Evolutionary conservation across 2,329 filamentous ascomycete species (phyloP), one percentile per base, ranked within the genome.

Genomic region (Ilyonectria mors-panacis): DNA sequence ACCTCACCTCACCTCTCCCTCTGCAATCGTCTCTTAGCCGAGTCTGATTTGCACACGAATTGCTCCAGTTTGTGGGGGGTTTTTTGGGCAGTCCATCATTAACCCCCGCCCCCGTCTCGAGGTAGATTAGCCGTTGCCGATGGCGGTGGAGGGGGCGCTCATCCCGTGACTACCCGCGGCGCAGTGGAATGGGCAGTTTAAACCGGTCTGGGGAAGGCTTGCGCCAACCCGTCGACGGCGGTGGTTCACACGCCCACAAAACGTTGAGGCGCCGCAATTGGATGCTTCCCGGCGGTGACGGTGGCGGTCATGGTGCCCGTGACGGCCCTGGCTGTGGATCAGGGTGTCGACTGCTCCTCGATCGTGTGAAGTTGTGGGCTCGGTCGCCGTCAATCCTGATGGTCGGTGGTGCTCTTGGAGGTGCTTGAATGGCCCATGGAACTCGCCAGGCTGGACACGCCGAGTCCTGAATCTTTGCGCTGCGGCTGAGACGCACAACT

Each of bases 381-480:
- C 23, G 13, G 12, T 51, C 9, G 28, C 10, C 26, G 7, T 73
- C 59, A 71, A 35, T 74, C 72, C 8, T 63, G 42, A 19, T 74
- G 70, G 6, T 60, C 51, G 47, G 63, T 15, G n/a, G n/a, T n/a
- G 10, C 59, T 66, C 44, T 45, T 55, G 12, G 60, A 71, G 15
- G 26, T 51, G 28, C 28, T 51, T 5, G 72, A 63, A 21, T 63
- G 63, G n/a, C 53, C 66, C 28, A 30, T 53, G 12, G 68, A 65
- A 44, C 56, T 71, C 19, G 68, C 63, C 9, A 74, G 37, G 15
- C 59, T 69, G 17, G 65, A 64, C 3, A 66, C 45, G 2, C 62
- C 71, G 33, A 17, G 68, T 15, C 68, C 65, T 26, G 60, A 70
- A 23, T 48, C 26, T 19, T 63, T 63, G 17, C 64, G 68, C 9